phyloP scores from a whole-genome alignment of 2,329 filamentous ascomycete species.

The Colletotrichum caudatum region DNA sequence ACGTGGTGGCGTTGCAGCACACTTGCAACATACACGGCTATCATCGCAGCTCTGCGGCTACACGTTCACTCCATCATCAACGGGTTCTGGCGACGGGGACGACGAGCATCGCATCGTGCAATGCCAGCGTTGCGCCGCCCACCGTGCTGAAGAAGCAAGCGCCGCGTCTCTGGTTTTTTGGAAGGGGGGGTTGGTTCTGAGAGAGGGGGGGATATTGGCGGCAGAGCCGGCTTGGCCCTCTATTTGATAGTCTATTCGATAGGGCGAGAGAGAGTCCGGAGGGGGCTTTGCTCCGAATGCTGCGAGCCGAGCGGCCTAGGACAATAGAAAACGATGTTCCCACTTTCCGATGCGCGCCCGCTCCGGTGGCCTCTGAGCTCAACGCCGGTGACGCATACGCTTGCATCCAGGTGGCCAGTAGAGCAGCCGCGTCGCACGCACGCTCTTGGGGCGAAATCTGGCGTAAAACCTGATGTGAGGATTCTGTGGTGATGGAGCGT shows the following conservation, averaged over 20 bases:
- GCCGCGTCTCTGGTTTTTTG: neutral
- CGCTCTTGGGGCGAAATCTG: neutral
- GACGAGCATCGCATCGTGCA: neutral
- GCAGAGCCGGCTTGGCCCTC: conserved; percentile 26
- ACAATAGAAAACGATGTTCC: conserved; percentile 9
- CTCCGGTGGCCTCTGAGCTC: conserved; percentile 10
- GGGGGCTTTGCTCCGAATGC: neutral
- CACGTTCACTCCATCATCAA: neutral
- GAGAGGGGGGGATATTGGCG: neutral
- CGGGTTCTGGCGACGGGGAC: neutral
- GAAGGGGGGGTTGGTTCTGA: neutral
- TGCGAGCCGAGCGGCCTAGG: conserved; percentile 24
- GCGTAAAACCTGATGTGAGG: conserved; percentile 1
- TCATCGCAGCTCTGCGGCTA: neutral
- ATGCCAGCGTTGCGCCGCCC: neutral
- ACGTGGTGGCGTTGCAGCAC: neutral
- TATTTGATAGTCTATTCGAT: conserved; percentile 13
- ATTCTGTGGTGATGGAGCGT: conserved; percentile 1
- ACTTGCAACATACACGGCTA: neutral
- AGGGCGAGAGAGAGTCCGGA: conserved; percentile 28
- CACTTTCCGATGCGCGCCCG: conserved; percentile 18
- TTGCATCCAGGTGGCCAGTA: neutral
- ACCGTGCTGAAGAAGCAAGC: conserved; percentile 1
- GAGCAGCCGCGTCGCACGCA: conserved; percentile 12
- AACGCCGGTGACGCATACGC: neutral